phyloP scores from a whole-genome alignment of 2,329 filamentous ascomycete genomes.

The Scedosporium aurantiacum region DNA sequence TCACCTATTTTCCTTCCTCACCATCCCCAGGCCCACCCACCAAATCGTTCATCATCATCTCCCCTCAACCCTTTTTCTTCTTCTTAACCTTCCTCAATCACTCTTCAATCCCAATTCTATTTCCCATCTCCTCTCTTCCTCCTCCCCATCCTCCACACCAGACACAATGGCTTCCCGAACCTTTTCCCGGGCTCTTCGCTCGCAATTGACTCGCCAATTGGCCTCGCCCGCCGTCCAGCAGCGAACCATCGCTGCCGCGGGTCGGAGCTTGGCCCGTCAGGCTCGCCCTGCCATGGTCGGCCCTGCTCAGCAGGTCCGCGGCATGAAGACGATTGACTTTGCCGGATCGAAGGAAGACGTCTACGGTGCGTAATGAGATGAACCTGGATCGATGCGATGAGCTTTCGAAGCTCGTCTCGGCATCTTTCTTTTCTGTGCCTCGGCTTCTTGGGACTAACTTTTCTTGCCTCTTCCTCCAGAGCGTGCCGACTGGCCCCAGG shows the following conservation, averaged over 20 bases:
- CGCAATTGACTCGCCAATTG: conserved; percentile 53
- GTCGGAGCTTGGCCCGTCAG: conserved; percentile 40
- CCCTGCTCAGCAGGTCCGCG: conserved; percentile 61
- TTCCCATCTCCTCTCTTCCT: conserved; percentile 19
- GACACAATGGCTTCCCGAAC: conserved; percentile 63
- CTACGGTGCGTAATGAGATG: conserved; percentile 61
- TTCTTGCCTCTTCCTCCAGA: conserved; percentile 40
- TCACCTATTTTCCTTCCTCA: conserved; percentile 8
- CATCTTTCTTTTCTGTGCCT: conserved; percentile 5
- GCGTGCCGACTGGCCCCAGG: conserved; percentile 94
- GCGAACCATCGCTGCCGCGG: conserved; percentile 51
- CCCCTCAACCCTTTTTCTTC: conserved; percentile 5
- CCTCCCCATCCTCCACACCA: conserved; percentile 17
- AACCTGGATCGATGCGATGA: not conserved
- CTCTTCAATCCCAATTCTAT: conserved; percentile 13
- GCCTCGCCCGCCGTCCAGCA: conserved; percentile 48
- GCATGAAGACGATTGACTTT: conserved; percentile 98
- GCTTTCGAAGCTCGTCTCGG: not conserved
- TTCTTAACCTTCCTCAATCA: conserved; percentile 10
- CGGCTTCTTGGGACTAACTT: not conserved
- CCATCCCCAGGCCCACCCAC: not conserved
- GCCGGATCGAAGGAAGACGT: conserved; percentile 90
- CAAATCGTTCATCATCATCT: not conserved
- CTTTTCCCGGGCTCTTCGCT: conserved; percentile 57
- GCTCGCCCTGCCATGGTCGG: conserved; percentile 39